Percentiles rank a stretch among this genome's conserved stretches.
phyloP scores from a whole-genome alignment of 768 basidiomycete species.

The Mycena maculata region DNA sequence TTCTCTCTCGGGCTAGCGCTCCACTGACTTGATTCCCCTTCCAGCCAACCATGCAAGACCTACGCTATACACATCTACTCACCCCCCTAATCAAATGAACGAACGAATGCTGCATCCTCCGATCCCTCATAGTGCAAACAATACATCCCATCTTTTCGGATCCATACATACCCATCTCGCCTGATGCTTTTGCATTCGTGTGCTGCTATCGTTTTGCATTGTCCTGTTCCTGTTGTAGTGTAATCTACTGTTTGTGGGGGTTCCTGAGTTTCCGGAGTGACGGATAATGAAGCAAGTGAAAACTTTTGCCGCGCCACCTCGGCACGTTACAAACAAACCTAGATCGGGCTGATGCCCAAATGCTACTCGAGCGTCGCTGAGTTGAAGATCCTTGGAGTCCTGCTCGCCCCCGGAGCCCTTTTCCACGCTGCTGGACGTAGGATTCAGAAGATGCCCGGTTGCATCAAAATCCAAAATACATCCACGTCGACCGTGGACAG shows the following conservation, averaged over 20 bases:
- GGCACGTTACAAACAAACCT: no score
- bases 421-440: no score
- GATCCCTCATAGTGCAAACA: slow-evolving; percentile 5
- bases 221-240: slow-evolving; percentile 24
- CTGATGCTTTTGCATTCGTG: no score
- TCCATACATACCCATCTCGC: slow-evolving; percentile 18
- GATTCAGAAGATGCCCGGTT: no score
- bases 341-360: no score
- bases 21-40: slow-evolving; percentile 12
- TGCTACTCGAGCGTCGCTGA: no score
- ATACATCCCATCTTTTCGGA: slow-evolving; percentile 20
- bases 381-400: no score
- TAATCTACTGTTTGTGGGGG: slow-evolving; percentile 6
- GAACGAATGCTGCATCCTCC: slow-evolving; percentile 23
- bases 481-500: no score
- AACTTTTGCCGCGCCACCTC: no score
- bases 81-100: slow-evolving; percentile 22
- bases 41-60: slow-evolving; percentile 24
- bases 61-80: slow-evolving; percentile 24
- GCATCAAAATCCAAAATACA: no score
- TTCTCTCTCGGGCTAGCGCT: background rate
- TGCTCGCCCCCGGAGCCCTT: no score
- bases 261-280: background rate
- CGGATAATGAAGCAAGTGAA: no score
- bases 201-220: slow-evolving; percentile 17